phyloP scores from a whole-genome alignment of 306 rosid species.

The Mimosa bimucronata region DNA sequence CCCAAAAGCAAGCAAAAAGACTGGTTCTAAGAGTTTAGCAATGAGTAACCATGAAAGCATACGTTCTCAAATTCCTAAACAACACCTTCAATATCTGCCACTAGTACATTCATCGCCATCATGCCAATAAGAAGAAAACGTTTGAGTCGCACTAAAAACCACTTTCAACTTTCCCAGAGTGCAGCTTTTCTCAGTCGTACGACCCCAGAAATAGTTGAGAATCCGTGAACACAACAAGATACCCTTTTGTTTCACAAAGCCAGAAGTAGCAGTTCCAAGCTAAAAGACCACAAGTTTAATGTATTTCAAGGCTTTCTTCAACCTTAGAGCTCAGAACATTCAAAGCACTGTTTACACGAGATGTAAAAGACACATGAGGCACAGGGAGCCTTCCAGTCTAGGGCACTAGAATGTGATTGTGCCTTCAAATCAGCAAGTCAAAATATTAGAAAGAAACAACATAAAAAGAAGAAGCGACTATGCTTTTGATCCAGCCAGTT shows the following conservation, averaged over 20 bases:
- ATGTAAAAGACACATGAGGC: slow-evolving; percentile 34
- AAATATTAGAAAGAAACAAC: slow-evolving; percentile 35
- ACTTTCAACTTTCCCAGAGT: slow-evolving; percentile 25
- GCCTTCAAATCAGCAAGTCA: slow-evolving; percentile 59
- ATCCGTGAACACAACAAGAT: slow-evolving; percentile 33
- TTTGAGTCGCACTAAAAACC: slow-evolving; percentile 19
- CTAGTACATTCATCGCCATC: slow-evolving; percentile 39
- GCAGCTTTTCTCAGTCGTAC: slow-evolving; percentile 27
- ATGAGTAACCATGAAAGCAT: slow-evolving; percentile 46
- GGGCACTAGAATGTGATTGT: slow-evolving; percentile 31
- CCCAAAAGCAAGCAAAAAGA: slow-evolving; percentile 1
- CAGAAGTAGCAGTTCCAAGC: slow-evolving; percentile 39
- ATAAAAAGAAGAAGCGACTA: slow-evolving; percentile 30
- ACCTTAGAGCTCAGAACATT: slow-evolving; percentile 21
- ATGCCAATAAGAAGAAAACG: slow-evolving; percentile 49
- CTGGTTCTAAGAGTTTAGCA: slow-evolving; percentile 39
- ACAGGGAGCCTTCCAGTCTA: slow-evolving; percentile 28
- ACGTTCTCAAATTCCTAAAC: slow-evolving; percentile 29
- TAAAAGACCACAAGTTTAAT: neutral
- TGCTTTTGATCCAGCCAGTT: slow-evolving; percentile 43
- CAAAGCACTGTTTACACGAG: slow-evolving; percentile 36
- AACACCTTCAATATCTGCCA: slow-evolving; percentile 37
- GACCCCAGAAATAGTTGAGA: slow-evolving; percentile 39
- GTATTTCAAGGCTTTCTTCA: slow-evolving; percentile 23
- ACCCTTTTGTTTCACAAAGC: slow-evolving; percentile 54